phyloP scores from a whole-genome alignment of 768 basidiomycete genomes.

The Suillus spraguei region DNA sequence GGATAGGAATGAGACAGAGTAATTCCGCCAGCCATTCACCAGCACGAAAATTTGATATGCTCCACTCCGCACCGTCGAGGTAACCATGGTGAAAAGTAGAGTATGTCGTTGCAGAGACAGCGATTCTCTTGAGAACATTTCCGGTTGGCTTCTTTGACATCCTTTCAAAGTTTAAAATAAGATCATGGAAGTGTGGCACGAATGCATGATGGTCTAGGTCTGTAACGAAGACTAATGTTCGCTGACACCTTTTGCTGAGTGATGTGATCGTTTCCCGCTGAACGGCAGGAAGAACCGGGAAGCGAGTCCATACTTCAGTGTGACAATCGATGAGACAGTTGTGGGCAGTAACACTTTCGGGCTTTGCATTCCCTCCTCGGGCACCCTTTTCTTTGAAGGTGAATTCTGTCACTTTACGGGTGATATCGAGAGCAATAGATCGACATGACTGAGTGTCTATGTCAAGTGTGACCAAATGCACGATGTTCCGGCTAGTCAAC shows the following conservation, averaged over 20 bases:
- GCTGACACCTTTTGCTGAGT: constrained; percentile 33
- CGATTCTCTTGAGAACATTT: constrained; percentile 41
- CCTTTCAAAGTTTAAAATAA: constrained; percentile 51
- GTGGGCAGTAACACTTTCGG: constrained; percentile 33
- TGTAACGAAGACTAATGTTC: constrained; percentile 47
- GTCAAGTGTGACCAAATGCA: constrained; percentile 48
- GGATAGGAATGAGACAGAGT: constrained; percentile 65
- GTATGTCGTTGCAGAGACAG: constrained; percentile 35
- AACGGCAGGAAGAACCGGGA: constrained; percentile 58
- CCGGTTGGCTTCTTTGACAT: constrained; percentile 55
- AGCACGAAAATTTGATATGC: constrained; percentile 41
- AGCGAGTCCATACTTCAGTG: constrained; percentile 60
- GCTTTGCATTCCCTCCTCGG: constrained; percentile 20
- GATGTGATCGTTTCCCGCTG: constrained; percentile 45
- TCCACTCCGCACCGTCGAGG: constrained; percentile 22
- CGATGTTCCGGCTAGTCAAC: constrained; percentile 40
- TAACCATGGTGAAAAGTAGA: constrained; percentile 26
- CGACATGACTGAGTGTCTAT: constrained; percentile 29
- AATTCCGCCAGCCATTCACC: constrained; percentile 68
- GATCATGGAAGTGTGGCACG: constrained; percentile 44
- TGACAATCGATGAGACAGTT: constrained; percentile 60
- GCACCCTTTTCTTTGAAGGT: constrained; percentile 49
- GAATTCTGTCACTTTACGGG: constrained; percentile 57
- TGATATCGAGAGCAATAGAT: constrained; percentile 54
- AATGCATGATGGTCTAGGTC: constrained; percentile 38